A percentile compares a stretch with the other conserved stretches of the same genome.
Conservation (phyloP, 345 rosid genomes). For the Ceriops decandra region DNA sequence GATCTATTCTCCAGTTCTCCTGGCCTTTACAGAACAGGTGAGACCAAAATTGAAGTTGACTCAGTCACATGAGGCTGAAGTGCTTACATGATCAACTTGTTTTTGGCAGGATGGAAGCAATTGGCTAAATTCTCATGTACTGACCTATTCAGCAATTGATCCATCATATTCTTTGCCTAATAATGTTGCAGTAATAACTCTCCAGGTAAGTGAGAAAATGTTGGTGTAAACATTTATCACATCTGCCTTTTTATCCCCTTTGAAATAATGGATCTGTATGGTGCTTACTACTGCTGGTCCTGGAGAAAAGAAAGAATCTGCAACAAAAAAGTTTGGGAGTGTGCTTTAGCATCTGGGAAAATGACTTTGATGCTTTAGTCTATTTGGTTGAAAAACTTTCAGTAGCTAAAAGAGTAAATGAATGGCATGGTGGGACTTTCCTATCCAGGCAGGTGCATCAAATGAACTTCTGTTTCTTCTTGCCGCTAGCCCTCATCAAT, state of each 20-base stretch:
- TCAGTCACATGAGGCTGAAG: constrained; percentile 4
- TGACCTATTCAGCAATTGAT: constrained; percentile 65
- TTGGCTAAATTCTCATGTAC: constrained; percentile 48
- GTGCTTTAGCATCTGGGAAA: too few species aligned
- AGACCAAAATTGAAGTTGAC: constrained; percentile 3
- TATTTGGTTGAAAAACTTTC: too few species aligned
- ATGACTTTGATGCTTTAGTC: too few species aligned
- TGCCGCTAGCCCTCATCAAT: too few species aligned
- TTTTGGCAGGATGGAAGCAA: constrained; percentile 59
- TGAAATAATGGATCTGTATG: background rate
- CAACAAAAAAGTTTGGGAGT: too few species aligned
- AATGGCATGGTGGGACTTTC: too few species aligned
- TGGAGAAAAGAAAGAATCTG: too few species aligned
- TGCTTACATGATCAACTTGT: constrained; percentile 16
- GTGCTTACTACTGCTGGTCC: background rate
- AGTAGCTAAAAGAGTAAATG: too few species aligned
- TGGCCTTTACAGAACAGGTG: constrained; percentile 89
- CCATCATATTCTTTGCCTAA: constrained; percentile 68
- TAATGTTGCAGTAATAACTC: constrained; percentile 74
- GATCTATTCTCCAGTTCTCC: constrained; percentile 80
- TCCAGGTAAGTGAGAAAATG: constrained; percentile 53
- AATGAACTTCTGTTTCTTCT: too few species aligned
- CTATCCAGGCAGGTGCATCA: too few species aligned
- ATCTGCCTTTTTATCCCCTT: background rate
- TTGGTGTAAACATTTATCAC: background rate